Percentiles rank a stretch among this genome's conserved stretches.
phyloP scores from a whole-genome alignment of 1,139 yeast genomes.

The Nadsonia commutata region DNA sequence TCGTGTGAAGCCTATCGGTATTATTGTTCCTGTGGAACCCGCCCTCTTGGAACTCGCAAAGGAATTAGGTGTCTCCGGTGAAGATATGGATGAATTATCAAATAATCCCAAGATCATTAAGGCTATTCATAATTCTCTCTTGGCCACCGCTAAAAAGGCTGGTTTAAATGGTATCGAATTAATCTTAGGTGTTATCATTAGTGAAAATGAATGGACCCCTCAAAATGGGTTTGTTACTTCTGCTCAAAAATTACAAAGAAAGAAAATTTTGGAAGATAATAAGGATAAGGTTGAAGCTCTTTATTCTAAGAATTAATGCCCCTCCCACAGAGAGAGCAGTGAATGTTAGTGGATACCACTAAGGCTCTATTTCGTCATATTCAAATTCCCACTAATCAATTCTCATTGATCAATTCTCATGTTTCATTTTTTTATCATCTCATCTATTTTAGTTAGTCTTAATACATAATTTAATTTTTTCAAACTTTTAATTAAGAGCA shows the following conservation, averaged over 20 bases:
- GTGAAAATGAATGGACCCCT: slow-evolving; percentile 95
- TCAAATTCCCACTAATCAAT: too few relatives aligned
- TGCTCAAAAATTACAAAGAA: slow-evolving; percentile 94
- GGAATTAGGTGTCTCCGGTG: slow-evolving; percentile 30
- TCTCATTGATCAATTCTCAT: too few relatives aligned
- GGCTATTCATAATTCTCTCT: slow-evolving; percentile 43
- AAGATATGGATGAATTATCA: slow-evolving; percentile 36
- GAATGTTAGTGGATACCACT: too few relatives aligned
- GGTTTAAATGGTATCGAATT: slow-evolving; percentile 82
- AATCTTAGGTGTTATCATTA: slow-evolving; percentile 60
- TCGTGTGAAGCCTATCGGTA: slow-evolving; percentile 83
- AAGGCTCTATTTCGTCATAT: too few relatives aligned
- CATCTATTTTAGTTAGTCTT: too few relatives aligned
- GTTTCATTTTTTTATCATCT: too few relatives aligned
- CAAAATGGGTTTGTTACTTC: slow-evolving; percentile 86
- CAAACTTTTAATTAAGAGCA: too few relatives aligned
- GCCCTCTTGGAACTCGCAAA: slow-evolving; percentile 48
- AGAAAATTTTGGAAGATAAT: slow-evolving; percentile 55
- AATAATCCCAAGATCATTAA: slow-evolving; percentile 42
- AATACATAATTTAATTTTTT: too few relatives aligned
- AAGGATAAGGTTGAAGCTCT: slow-evolving; percentile 18
- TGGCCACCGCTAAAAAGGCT: slow-evolving; percentile 63
- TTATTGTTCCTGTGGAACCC: slow-evolving; percentile 67
- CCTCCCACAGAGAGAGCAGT: too few relatives aligned
- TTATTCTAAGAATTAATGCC: not conserved